phyloP scores from a whole-genome alignment of 1,284 basidiomycete species.

The Tylopilus sp. region DNA sequence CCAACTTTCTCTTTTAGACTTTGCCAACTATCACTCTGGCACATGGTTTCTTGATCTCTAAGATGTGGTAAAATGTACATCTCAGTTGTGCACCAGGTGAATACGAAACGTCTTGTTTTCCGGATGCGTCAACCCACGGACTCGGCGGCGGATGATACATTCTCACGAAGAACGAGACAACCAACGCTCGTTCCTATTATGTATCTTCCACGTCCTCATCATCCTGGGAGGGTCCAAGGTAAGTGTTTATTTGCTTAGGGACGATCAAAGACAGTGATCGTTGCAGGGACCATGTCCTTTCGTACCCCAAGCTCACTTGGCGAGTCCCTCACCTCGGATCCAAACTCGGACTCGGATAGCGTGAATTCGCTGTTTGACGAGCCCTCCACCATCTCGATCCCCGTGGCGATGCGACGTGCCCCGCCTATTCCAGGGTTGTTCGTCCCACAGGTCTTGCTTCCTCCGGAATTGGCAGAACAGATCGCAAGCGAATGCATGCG shows the following conservation, averaged over 20 bases:
- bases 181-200: background rate
- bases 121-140: too few relatives aligned
- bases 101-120: too few relatives aligned
- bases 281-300: constrained; percentile 14
- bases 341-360: constrained; percentile 26
- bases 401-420: constrained; percentile 30
- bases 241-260: background rate
- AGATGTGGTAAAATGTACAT: background rate
- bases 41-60: background rate
- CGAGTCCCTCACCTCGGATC: background rate
- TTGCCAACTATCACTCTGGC: too few relatives aligned
- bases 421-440: constrained; percentile 62
- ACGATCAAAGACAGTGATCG: background rate
- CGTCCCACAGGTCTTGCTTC: constrained; percentile 47
- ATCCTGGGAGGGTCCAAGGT: constrained; percentile 3
- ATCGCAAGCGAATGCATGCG: constrained; percentile 51
- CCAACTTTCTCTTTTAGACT: too few relatives aligned
- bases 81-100: background rate
- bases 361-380: constrained; percentile 43
- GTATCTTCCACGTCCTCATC: constrained; percentile 4
- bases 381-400: constrained; percentile 11
- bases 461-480: constrained; percentile 45
- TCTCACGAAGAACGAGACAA: constrained; percentile 20
- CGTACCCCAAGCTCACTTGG: background rate
- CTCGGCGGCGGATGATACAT: background rate